Evolutionary conservation across 2,329 filamentous ascomycete species (phyloP), one percentile per base, ranked within the genome.

Genomic region (Stromatinia cepivora): DNA sequence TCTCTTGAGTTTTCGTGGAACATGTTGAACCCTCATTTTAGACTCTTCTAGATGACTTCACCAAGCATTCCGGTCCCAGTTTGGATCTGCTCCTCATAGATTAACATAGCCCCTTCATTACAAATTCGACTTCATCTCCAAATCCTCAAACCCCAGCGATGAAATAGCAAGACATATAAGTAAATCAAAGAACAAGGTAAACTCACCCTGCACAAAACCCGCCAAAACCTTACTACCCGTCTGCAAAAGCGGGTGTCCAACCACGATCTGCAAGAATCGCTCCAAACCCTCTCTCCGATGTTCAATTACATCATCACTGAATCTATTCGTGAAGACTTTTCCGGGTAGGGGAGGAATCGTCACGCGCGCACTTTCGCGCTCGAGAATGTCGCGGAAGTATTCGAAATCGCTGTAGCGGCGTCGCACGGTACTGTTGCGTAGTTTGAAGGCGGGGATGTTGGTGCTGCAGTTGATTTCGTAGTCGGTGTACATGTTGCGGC

Each of bases 381-480:
- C 95, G 71, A 99, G 88, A 73, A 98, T 97, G 81, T 99, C 95
- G 79, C 95, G 92, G 81, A 99, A 99, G 83, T 97, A 94, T 83
- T 99, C 95, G 80, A 99, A 99, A 81, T 99, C 95, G 69, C 91
- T 95, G 84, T 99, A 99, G 66, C 95, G 92, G 72, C 95, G 90
- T 75, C 94, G 93, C 72, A 99, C 95, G 75, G 89, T 88, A 73
- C 90, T 93, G 79, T 92, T 88, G 75, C 94, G 93, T 76, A 97
- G 89, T 84, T 98, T 98, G 87, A 99, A 99, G 76, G 95, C 94
- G 70, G 95, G 95, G 79, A 99, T 99, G 83, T 99, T 99, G 82
- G 95, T 99, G 77, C 92, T 90, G 84, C 95, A 97, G 76, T 97
- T 87, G 79, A 99, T 97, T 82, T 98, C 94, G 85, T 98, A 99